Base-by-base conservation (phyloP, 805 yeast genomes). In the Zygosaccharomyces pseudorouxii region DNA sequence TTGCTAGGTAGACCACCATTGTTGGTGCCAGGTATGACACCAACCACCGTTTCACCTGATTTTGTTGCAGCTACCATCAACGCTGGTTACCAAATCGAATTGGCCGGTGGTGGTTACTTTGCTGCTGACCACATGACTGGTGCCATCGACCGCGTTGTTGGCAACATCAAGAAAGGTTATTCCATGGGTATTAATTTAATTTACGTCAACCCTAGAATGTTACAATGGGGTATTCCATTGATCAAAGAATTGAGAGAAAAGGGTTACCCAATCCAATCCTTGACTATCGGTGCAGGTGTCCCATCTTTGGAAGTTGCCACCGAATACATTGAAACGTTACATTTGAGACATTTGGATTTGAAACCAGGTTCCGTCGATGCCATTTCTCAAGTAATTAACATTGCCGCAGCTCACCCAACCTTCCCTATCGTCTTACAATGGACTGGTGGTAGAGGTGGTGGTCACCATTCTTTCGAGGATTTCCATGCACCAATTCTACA, bases 401-500 rank as follows among this genome's bases (percentile, higher is more conserved):
- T 93, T 65, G 99, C 99, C 47, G 88, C 86, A 66, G 90, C 95
- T 43, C 95, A 90, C 73, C 99, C 99, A 57, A 74, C 70, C 55
- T 93, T 93, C 90, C 99, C 99, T 55, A 89, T 93, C 64, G 92
- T 93, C 48, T 74, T 93, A 61, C 99, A 93, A 77, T 93, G 99
- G 99, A 93, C 99, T 51, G 99, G 98, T 79, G 99, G 99, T 71
- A 90, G 99, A 80, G 99, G 97, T 75, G 99, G 99, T 80, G 99
- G 99, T 66, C 99, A 93, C 71, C 99, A 93, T 72, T 92, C 98
- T 44, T 93, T 82, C 65, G 99, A 93, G 78, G 99, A 93, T 74
- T 89, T 92, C 93, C 99, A 93, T 71, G 92, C 90, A 66, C 98
- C 99, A 58, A 80, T 93, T 58, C 74, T 93, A 65, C 96, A 89